Percentiles rank a stretch among this genome's conserved stretches.
Evolutionary conservation across 1,284 basidiomycete species (phyloP).

Genomic region (Ustilago cynodontis): DNA sequence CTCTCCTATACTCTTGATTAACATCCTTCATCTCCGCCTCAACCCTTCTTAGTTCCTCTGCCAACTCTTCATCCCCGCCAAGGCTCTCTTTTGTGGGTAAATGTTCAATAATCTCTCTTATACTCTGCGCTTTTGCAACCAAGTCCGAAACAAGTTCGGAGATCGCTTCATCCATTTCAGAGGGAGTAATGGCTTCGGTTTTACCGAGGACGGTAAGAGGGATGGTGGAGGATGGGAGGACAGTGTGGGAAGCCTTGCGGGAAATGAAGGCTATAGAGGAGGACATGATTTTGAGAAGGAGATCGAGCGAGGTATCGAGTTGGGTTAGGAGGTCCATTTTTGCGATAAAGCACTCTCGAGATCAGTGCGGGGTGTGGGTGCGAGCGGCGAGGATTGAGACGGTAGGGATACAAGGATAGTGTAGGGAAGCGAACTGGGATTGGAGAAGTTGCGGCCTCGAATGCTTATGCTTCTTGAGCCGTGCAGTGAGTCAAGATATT

Average conservation of each 20-base stretch:
- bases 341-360: no score
- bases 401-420: no score
- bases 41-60: constrained; percentile 11
- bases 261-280: constrained; percentile 58
- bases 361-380: no score
- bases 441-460: no score
- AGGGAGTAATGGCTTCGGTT: constrained; percentile 41
- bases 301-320: constrained; percentile 53
- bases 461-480: no score
- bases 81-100: constrained; percentile 23
- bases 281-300: constrained; percentile 61
- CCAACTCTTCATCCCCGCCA: constrained; percentile 20
- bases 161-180: constrained; percentile 37
- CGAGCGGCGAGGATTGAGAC: no score
- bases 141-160: constrained; percentile 55
- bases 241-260: constrained; percentile 50
- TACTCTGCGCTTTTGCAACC: constrained; percentile 41
- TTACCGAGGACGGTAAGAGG: constrained; percentile 55
- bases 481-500: background rate
- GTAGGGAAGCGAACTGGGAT: no score
- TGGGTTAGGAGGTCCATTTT: constrained; percentile 55
- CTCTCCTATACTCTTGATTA: constrained; percentile 42
- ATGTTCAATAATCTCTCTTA: constrained; percentile 43
- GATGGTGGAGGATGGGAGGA: constrained; percentile 35
- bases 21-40: constrained; percentile 22